Percentiles rank a stretch among this genome's conserved stretches.
Conservation (phyloP, 2,329 filamentous ascomycete genomes). For the Colletotrichum neosansevieriae region DNA sequence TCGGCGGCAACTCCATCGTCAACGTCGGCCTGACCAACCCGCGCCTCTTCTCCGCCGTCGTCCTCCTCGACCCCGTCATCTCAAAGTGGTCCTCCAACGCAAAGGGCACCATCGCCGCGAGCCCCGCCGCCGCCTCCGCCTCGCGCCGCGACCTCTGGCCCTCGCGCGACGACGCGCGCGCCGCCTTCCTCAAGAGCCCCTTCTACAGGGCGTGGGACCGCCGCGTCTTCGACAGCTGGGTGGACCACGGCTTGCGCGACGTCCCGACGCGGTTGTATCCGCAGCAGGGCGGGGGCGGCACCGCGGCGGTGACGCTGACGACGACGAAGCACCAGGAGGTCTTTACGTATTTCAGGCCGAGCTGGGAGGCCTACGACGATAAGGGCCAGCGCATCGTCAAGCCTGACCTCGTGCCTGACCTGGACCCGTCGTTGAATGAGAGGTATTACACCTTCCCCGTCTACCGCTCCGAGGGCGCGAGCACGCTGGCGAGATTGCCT, state of each 20-base stretch:
- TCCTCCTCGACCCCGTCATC: constrained; percentile 90
- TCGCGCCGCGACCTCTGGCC: constrained; percentile 86
- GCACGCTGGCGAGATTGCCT: constrained; percentile 68
- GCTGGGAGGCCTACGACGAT: constrained; percentile 58
- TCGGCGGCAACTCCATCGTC: constrained; percentile 81
- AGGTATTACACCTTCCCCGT: constrained; percentile 62
- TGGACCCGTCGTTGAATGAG: constrained; percentile 54
- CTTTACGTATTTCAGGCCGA: constrained; percentile 78
- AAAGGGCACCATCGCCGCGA: constrained; percentile 47
- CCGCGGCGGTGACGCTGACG: constrained; percentile 71
- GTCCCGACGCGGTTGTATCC: constrained; percentile 74
- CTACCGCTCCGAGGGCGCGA: constrained; percentile 74
- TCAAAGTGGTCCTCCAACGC: constrained; percentile 58
- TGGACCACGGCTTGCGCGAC: constrained; percentile 80
- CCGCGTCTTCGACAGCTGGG: constrained; percentile 80
- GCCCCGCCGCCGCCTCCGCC: constrained; percentile 72
- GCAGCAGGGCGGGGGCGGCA: constrained; percentile 37
- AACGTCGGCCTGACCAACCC: constrained; percentile 83
- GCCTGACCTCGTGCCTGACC: constrained; percentile 58
- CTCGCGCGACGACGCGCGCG: constrained; percentile 75
- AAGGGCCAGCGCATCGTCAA: constrained; percentile 55
- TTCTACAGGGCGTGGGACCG: constrained; percentile 89
- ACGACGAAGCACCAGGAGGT: constrained; percentile 93
- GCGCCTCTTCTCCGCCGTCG: constrained; percentile 78
- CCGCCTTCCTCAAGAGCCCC: constrained; percentile 73